phyloP scores from a whole-genome alignment of 1,139 yeast genomes.

The Spencermartinsiella ligniputridi region DNA sequence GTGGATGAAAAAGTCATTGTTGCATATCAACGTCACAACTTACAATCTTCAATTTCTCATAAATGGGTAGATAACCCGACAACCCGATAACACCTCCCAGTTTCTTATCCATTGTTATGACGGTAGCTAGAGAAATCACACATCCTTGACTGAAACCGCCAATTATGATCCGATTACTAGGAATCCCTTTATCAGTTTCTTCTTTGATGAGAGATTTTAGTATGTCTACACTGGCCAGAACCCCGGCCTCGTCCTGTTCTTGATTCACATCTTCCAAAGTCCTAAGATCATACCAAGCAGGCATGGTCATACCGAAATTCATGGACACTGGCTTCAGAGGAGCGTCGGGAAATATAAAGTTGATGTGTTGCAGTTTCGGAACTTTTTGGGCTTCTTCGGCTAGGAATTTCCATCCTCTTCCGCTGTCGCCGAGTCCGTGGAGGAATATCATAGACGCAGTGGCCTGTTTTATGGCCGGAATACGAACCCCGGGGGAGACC shows the following conservation, averaged over 20 bases:
- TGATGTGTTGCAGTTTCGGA: conserved; percentile 52
- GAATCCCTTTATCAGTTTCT: conserved; percentile 60
- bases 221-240: conserved; percentile 50
- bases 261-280: conserved; percentile 45
- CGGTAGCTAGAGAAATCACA: conserved; percentile 61
- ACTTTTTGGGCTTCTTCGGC: conserved; percentile 38
- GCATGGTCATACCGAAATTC: conserved; percentile 64
- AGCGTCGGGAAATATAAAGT: conserved; percentile 86
- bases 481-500: conserved; percentile 21
- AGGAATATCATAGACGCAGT: conserved; percentile 71
- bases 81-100: conserved; percentile 76
- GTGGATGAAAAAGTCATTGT: background rate
- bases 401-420: conserved; percentile 84
- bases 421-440: conserved; percentile 92
- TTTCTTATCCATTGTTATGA: conserved; percentile 43
- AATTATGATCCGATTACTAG: conserved; percentile 65
- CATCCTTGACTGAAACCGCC: conserved; percentile 98
- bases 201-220: conserved; percentile 55
- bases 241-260: conserved; percentile 62
- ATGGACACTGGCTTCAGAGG: conserved; percentile 62
- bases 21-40: conserved; percentile 6
- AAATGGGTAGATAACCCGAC: conserved; percentile 72
- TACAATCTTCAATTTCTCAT: conserved; percentile 37
- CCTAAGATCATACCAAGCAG: conserved; percentile 84
- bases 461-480: conserved; percentile 33